Percentiles rank a stretch among this genome's conserved stretches.
phyloP scores from a whole-genome alignment of 352 stramenopile species.

The Pythium dissotocum region DNA sequence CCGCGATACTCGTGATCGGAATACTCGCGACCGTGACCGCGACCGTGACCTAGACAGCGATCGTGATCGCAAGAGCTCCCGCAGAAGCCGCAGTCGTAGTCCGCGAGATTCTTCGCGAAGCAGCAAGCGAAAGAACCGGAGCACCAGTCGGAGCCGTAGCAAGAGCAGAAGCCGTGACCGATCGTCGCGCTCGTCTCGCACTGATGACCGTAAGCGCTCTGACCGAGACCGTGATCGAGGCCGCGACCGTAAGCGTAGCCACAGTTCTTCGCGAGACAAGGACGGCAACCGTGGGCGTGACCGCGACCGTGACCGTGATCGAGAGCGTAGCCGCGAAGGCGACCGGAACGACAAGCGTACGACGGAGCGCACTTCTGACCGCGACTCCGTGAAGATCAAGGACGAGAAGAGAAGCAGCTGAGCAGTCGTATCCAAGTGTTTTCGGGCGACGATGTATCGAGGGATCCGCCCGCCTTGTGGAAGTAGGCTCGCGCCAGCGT shows the following conservation, averaged over 20 bases:
- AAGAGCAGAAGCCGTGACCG: conserved; percentile 29
- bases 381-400: conserved; percentile 20
- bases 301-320: conserved; percentile 6
- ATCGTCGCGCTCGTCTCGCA: conserved; percentile 15
- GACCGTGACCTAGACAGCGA: conserved; percentile 19
- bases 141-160: conserved; percentile 34
- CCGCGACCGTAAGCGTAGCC: conserved; percentile 6
- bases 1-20: conserved; percentile 18
- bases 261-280: conserved; percentile 1
- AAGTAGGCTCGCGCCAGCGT: conserved; percentile 2
- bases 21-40: conserved; percentile 33
- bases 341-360: conserved; percentile 12
- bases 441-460: background rate
- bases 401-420: conserved; percentile 13
- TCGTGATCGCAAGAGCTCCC: conserved; percentile 10
- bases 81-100: conserved; percentile 38
- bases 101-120: conserved; percentile 29
- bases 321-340: conserved; percentile 14
- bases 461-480: background rate
- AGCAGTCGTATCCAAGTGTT: background rate
- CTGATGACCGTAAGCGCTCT: background rate
- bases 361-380: conserved; percentile 1
- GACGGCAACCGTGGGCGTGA: background rate
- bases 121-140: conserved; percentile 42
- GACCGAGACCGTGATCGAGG: background rate